Conservation (phyloP, 768 basidiomycete species). For the Fomitopsis pulvina region DNA sequence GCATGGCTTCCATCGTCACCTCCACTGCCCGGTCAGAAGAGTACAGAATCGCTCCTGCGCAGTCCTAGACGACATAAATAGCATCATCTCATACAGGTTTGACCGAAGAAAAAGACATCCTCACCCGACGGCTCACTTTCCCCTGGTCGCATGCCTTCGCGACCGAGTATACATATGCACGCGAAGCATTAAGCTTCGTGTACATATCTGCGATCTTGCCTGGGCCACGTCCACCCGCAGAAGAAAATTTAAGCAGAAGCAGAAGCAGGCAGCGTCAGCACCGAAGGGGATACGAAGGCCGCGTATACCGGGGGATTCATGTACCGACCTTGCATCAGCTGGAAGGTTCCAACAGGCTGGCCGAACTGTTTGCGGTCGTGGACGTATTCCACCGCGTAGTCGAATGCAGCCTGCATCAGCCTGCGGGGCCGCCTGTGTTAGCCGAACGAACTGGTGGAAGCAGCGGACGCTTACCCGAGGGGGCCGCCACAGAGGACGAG, state of each 20-base stretch:
- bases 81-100: neutral
- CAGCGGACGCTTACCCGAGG: slow-evolving; percentile 65
- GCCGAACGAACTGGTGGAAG: neutral
- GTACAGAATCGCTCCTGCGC: slow-evolving; percentile 91
- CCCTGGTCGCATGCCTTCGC: slow-evolving; percentile 83
- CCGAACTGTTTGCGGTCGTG: slow-evolving; percentile 93
- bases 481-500: slow-evolving; percentile 91
- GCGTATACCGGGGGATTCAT: neutral
- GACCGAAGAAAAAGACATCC: slow-evolving; percentile 20
- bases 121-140: slow-evolving; percentile 68
- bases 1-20: slow-evolving; percentile 87
- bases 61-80: slow-evolving; percentile 51
- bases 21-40: slow-evolving; percentile 90
- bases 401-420: slow-evolving; percentile 55
- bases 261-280: neutral
- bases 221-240: slow-evolving; percentile 24
- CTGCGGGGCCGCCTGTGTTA: neutral
- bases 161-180: slow-evolving; percentile 91
- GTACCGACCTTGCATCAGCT: slow-evolving; percentile 84
- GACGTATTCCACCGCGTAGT: slow-evolving; percentile 82
- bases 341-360: slow-evolving; percentile 82
- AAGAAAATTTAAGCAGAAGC: neutral
- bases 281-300: neutral
- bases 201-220: slow-evolving; percentile 92
- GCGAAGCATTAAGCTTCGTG: slow-evolving; percentile 81